These are phyloP conservation scores for Logfia minima DNA, from an alignment of 129 eudicot genomes.

Conservation along the genomic window DNA sequence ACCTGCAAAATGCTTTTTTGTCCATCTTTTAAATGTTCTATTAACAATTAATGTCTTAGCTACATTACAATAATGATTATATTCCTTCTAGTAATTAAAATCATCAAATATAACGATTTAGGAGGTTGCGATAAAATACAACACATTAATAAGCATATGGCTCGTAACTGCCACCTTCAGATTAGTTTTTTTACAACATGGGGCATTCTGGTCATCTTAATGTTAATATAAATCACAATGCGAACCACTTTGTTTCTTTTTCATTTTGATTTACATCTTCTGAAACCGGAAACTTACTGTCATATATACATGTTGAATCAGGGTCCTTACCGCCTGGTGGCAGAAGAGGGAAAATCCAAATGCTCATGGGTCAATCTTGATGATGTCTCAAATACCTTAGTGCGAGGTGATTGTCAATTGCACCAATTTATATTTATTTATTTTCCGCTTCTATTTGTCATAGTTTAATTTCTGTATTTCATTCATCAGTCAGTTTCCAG, in stretches of 20 bases:
- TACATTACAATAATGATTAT: not conserved
- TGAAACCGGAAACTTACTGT: not conserved
- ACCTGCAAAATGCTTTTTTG: not conserved
- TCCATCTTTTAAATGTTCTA: not conserved
- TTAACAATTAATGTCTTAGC: not conserved
- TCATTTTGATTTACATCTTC: not conserved
- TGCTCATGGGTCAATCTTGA: conserved; percentile 91
- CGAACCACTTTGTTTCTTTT: not conserved
- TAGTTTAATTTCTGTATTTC: not conserved
- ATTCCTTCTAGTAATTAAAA: no score
- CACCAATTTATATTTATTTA: not conserved
- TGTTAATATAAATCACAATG: not conserved
- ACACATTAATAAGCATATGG: not conserved
- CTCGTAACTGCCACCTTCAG: not conserved
- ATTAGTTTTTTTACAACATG: not conserved
- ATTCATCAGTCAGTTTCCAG: conserved; percentile 1
- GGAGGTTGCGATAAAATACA: not conserved
- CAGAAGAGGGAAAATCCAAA: conserved; percentile 96
- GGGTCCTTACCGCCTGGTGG: conserved; percentile 97
- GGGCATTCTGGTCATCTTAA: conserved; percentile 13
- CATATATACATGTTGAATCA: conserved; percentile 36
- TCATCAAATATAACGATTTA: no score
- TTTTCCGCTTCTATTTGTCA: not conserved
- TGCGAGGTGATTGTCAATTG: conserved; percentile 59
- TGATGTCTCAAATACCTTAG: conserved; percentile 73